Evolutionary conservation across 345 rosid genomes (phyloP), one percentile per base, ranked within the genome.

Genomic region (Orychophragmus violaceus): DNA sequence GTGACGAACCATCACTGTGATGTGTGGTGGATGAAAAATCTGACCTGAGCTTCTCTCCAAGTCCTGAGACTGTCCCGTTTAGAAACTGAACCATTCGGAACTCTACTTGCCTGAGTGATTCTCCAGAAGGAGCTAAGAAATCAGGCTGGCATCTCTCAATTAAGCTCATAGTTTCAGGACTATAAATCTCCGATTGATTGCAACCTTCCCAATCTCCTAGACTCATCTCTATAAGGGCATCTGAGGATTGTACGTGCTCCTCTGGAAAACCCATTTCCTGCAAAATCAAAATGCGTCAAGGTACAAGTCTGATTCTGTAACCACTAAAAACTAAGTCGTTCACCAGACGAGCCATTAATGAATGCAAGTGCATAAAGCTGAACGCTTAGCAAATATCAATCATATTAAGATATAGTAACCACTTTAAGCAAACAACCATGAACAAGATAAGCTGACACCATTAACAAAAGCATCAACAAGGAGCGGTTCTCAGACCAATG

Each of bases 81-180:
- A 93, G 72, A 82, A 93, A 93, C 75, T 90, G 91, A 78, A 87
- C 82, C 87, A 87, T 85, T 61, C 98, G 82, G 61, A 87, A 89
- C 70, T 89, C 97, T 59, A 93, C 90, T 72, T 89, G 93, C 75
- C 98, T 82, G 8, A 93, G 87, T 44, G 98, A 93, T 79, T 93
- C 96, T 53, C 98, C 98, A 9, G 87, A 80, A 0, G 97, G 98
- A 2, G 90, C 84, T n/a, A 76, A 67, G 79, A 93, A 93, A 84
- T 93, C 97, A 54, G 98, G 97, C 75, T 89, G 90, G 13, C 77
- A 78, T 73, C 79, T 81, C 54, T 89, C 97, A n/a, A 82, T 82
- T 25, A 87, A 78, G 73, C 78, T 76, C 58, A 82, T 54, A 36
- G 83, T 72, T 71, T 93, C 97, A 0, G 88, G 82, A 0, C 73